phyloP scores from a whole-genome alignment of 2,329 filamentous ascomycete genomes.

The Didymellaceae sp. region DNA sequence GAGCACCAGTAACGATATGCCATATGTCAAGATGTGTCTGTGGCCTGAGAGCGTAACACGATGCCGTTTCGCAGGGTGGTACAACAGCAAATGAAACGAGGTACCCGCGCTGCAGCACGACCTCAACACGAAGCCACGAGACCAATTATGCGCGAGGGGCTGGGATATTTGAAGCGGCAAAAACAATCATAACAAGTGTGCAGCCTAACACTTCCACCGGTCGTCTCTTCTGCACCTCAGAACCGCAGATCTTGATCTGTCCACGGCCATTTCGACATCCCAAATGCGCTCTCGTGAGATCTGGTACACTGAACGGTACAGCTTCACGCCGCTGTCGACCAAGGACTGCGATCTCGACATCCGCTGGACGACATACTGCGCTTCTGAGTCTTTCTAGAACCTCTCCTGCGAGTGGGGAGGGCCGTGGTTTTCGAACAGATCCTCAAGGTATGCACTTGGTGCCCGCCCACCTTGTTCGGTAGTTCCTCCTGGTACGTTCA shows the following conservation, averaged over 20 bases:
- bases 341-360: constrained; percentile 4
- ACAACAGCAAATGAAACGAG: not conserved
- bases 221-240: not conserved
- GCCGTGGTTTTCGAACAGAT: constrained; percentile 79
- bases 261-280: constrained; percentile 9
- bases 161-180: too few relatives aligned
- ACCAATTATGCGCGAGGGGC: too few relatives aligned
- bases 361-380: constrained; percentile 1
- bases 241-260: not conserved
- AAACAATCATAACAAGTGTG: too few relatives aligned
- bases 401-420: constrained; percentile 39
- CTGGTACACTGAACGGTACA: not conserved
- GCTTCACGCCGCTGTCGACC: not conserved
- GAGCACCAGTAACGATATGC: too few relatives aligned
- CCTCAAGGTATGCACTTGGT: constrained; percentile 88
- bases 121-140: too few relatives aligned
- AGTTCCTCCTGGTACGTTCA: constrained; percentile 62
- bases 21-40: too few relatives aligned
- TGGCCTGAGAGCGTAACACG: not conserved
- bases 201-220: not conserved
- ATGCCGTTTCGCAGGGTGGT: constrained; percentile 7
- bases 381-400: constrained; percentile 37
- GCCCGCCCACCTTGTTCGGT: constrained; percentile 68
- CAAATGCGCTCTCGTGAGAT: constrained; percentile 7
- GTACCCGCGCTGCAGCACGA: too few relatives aligned